Conservation (phyloP, 345 rosid genomes). For the Aquilaria malaccensis region DNA sequence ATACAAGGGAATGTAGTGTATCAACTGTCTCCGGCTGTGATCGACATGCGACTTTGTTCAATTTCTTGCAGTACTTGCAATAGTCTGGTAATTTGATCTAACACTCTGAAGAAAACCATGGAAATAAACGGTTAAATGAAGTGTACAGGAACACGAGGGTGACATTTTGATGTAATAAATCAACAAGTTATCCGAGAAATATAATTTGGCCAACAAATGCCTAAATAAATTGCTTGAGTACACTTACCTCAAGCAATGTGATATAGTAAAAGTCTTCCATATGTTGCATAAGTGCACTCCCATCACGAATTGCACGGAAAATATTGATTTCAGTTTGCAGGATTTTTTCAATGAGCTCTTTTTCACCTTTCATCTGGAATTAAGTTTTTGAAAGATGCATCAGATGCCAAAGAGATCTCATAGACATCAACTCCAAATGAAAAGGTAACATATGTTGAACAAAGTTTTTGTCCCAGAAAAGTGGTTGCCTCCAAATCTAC, state of each 20-base stretch:
- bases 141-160: background rate
- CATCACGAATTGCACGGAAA: slow-evolving; percentile 83
- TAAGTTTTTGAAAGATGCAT: background rate
- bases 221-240: background rate
- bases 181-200: background rate
- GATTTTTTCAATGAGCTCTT: slow-evolving; percentile 79
- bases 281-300: slow-evolving; percentile 95
- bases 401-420: too few species aligned
- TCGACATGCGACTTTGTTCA: slow-evolving; percentile 12
- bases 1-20: background rate
- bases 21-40: background rate
- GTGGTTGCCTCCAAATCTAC: too few species aligned
- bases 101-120: slow-evolving; percentile 46
- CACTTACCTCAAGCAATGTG: slow-evolving; percentile 72
- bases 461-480: too few species aligned
- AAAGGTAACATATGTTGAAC: too few species aligned
- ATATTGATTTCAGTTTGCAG: slow-evolving; percentile 87
- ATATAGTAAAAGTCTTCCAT: slow-evolving; percentile 98
- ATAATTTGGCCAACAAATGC: background rate
- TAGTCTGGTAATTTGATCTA: slow-evolving; percentile 43
- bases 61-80: slow-evolving; percentile 13
- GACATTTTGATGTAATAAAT: background rate
- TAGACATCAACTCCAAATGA: too few species aligned
- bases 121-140: background rate
- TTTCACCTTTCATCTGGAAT: slow-evolving; percentile 96